Conservation (phyloP, 164 flowering plant species). For the Vitis cinerea region DNA sequence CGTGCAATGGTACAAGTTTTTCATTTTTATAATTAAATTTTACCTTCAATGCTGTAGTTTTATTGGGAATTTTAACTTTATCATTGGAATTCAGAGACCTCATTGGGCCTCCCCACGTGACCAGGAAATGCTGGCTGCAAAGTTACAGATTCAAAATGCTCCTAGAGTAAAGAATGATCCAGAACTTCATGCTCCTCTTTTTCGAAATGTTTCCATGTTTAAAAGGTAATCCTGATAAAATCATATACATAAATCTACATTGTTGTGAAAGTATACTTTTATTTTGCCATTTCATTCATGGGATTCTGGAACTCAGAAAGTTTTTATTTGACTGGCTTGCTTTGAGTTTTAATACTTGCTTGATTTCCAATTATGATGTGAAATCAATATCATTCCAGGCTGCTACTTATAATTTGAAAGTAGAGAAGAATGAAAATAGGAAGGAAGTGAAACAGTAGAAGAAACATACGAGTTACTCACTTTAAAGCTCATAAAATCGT, state of each 20-base stretch:
- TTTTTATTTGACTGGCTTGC: neutral
- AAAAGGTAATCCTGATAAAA: constrained; percentile 35
- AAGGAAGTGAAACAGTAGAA: no score
- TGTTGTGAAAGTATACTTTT: neutral
- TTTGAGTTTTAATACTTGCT: neutral
- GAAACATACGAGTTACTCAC: no score
- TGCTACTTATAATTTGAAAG: neutral
- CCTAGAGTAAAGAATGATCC: constrained; percentile 28
- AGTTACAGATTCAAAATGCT: constrained; percentile 44
- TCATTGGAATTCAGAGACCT: constrained; percentile 39
- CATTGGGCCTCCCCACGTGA: constrained; percentile 48
- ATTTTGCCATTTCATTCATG: neutral
- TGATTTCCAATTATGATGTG: no score
- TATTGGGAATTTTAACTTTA: neutral
- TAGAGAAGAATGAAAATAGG: no score
- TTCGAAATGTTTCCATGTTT: constrained; percentile 57
- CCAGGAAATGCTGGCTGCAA: constrained; percentile 46
- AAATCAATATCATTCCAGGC: neutral
- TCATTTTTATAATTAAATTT: neutral
- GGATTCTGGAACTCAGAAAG: no score
- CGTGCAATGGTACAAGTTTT: constrained; percentile 50
- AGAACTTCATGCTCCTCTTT: constrained; percentile 53
- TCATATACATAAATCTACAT: neutral
- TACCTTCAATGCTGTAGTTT: neutral
- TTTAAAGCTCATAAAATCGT: no score